Base-by-base conservation (phyloP, 306 rosid species). In the Prunus dulcis region DNA sequence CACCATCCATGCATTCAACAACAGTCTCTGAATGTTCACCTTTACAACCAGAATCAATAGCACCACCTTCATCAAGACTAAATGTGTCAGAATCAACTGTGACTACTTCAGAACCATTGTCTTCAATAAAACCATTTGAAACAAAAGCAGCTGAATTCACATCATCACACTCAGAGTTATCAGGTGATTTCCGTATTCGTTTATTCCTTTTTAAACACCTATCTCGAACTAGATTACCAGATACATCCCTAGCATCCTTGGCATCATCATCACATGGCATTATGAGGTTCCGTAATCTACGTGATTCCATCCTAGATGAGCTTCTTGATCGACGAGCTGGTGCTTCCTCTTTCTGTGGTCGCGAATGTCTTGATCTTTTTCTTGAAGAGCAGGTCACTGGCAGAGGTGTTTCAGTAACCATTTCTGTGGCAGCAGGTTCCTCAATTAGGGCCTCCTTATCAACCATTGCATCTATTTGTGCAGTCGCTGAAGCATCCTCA, bases 51-150 rank as follows among this genome's bases (percentile, higher is more conserved):
- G 96, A 91, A 83, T 93, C 96, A 25, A 84, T 87, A 43, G 89
- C 81, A 74, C 96, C 87, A 12, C 96, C 88, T 71, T 91, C 96
- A 55, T 93, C 90, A 64, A 86, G 76, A 82, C 98, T 91, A 77
- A 78, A 76, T 27, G 90, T 64, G 69, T 87, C 96, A 62, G 97
- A 93, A 72, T 91, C 97, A 52, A 84, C 88, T 60, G 97, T 89
- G 49, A 72, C 82, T 82, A 89, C 87, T 80, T 89, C 93, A 62
- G 93, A 91, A 80, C 82, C 82, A 76, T 89, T 83, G 46, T 90
- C 93, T 77, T 89, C 97, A 83, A 84, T 32, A 82, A 88, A 86
- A 74, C 84, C 96, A 87, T 85, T 89, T 64, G 86, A 89, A 77
- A 75, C 82, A 71, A 81, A 84, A 69, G 86, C 88, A 49, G 86